Percentiles rank a stretch among this genome's conserved stretches.
These are phyloP conservation scores for Microdochium trichocladiopsis DNA, from an alignment of 2,329 filamentous ascomycete species.

Conservation along the genomic window DNA sequence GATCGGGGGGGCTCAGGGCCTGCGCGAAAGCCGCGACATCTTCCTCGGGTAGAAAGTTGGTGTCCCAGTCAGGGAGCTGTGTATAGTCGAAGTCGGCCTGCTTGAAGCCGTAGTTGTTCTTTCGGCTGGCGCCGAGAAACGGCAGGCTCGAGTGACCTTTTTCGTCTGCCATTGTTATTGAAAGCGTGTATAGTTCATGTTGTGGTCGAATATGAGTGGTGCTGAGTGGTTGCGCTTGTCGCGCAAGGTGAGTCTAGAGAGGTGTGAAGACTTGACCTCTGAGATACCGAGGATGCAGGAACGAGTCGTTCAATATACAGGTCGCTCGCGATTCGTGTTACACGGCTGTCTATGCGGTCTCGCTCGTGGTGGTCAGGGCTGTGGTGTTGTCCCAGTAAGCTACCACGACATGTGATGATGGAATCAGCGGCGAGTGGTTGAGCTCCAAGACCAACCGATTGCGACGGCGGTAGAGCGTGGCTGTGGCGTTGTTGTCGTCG, in stretches of 20 bases:
- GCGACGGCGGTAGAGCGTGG: not conserved
- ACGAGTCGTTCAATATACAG: no score
- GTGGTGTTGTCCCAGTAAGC: not conserved
- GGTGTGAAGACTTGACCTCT: no score
- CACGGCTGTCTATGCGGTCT: not conserved
- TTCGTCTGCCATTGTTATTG: constrained; percentile 15
- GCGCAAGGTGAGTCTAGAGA: no score
- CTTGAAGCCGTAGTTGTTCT: constrained; percentile 48
- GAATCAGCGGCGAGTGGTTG: not conserved
- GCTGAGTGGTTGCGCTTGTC: no score
- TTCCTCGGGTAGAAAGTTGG: constrained; percentile 66
- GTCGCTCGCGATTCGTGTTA: no score
- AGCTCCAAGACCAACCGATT: no score
- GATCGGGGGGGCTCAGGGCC: constrained; percentile 77
- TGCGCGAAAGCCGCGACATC: constrained; percentile 74
- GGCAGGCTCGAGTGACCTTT: constrained; percentile 11
- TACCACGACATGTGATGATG: not conserved
- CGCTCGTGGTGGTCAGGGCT: not conserved
- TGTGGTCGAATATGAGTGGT: not conserved
- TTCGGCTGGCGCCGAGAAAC: constrained; percentile 12
- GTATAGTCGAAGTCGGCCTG: constrained; percentile 60
- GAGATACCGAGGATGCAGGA: no score
- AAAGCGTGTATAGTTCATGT: constrained; percentile 2
- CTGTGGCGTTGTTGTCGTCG: not conserved
- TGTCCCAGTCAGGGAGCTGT: constrained; percentile 70